Conservation (phyloP, 2,329 filamentous ascomycete species). For the Fusarium nematophilum region DNA sequence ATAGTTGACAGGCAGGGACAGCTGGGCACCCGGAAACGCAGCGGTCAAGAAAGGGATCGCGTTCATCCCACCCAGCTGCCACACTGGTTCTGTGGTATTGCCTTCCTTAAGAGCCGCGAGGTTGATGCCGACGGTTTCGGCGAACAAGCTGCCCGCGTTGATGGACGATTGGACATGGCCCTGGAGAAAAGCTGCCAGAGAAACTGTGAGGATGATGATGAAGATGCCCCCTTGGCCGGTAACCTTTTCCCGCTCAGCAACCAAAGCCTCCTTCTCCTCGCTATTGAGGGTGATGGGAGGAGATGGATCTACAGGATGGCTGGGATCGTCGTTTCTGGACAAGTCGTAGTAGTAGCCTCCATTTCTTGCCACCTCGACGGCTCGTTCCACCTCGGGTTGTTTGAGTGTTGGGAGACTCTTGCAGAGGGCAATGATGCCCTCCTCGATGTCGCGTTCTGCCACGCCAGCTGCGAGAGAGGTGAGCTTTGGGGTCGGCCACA, state of each 20-base stretch:
- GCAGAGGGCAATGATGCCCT: conserved; percentile 4
- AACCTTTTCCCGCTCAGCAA: conserved; percentile 47
- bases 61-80: conserved; percentile 49
- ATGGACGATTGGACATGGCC: conserved; percentile 56
- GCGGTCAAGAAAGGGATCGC: conserved; percentile 52
- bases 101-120: no score
- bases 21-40: conserved; percentile 49
- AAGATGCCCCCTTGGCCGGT: conserved; percentile 32
- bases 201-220: conserved; percentile 47
- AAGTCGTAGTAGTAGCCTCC: conserved; percentile 21
- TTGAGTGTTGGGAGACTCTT: conserved; percentile 7
- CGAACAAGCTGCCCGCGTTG: conserved; percentile 51
- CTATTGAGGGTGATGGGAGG: conserved; percentile 2
- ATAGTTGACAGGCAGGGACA: conserved; percentile 53
- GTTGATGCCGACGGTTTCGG: conserved; percentile 23
- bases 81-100: background rate
- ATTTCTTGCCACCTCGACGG: conserved; percentile 21
- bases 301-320: no score
- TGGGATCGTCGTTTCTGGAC: conserved; percentile 6
- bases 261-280: conserved; percentile 5
- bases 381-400: conserved; percentile 5
- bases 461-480: conserved; percentile 7
- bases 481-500: background rate
- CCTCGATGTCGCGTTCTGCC: conserved; percentile 1
- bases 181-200: conserved; percentile 56